Percentiles rank a stretch among this genome's conserved stretches.
These are phyloP conservation scores for Emericellopsis cladophorae DNA, from an alignment of 2,329 filamentous ascomycete genomes.

Conservation along the genomic window DNA sequence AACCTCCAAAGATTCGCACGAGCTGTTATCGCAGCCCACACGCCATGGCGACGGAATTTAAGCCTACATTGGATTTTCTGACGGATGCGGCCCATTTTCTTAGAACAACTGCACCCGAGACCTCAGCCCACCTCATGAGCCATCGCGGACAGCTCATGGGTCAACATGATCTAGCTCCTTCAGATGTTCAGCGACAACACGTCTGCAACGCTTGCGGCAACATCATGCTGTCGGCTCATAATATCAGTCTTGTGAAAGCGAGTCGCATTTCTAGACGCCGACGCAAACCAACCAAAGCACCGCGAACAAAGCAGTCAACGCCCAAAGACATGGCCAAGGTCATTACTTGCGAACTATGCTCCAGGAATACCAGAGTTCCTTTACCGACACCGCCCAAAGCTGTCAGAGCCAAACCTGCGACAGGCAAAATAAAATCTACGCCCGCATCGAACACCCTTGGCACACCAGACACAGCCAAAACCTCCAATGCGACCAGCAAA, in stretches of 20 bases:
- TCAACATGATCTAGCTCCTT: slow-evolving; percentile 26
- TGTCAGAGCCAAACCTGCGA: background rate
- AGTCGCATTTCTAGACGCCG: slow-evolving; percentile 9
- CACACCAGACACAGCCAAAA: background rate
- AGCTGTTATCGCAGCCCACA: no score
- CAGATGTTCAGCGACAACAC: slow-evolving; percentile 38
- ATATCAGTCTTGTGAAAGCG: slow-evolving; percentile 27
- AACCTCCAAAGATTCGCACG: no score
- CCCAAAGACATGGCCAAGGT: slow-evolving; percentile 17
- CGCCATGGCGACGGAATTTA: background rate
- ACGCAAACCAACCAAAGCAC: background rate
- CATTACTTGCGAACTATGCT: slow-evolving; percentile 32
- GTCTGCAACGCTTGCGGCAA: slow-evolving; percentile 48
- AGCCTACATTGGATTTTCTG: slow-evolving; percentile 28
- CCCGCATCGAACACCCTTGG: background rate
- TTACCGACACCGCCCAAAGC: background rate
- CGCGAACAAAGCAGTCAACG: background rate
- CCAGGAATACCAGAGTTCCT: slow-evolving; percentile 19
- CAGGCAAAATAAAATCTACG: background rate
- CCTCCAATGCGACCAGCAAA: slow-evolving; percentile 45
- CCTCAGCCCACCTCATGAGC: slow-evolving; percentile 47
- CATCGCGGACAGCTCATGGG: slow-evolving; percentile 35
- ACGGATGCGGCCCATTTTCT: slow-evolving; percentile 49
- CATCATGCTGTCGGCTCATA: slow-evolving; percentile 38
- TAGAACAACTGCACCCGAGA: slow-evolving; percentile 35